Base-by-base conservation (phyloP, 805 yeast genomes). In the Suhomyces canberraensis region DNA sequence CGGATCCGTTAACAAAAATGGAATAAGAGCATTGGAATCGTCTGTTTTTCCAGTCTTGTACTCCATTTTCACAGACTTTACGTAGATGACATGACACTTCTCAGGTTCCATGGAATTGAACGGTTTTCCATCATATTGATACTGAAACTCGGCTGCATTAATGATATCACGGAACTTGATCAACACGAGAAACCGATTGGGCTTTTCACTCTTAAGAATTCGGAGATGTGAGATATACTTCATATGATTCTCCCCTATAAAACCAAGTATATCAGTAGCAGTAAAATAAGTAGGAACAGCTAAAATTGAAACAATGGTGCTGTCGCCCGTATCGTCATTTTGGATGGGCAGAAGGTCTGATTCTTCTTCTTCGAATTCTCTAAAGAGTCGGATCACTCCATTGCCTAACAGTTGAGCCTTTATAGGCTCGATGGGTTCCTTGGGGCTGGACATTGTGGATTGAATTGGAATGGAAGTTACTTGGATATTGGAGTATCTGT, bases 21-120 rank as follows among this genome's bases (percentile, higher is more conserved):
- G 95, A 20, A 84, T 72, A 16, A 65, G 31, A 3, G 56, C 31
- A 17, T 58, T 56, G 30, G 46, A 39, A 25, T 38, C 33, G 20
- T 53, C 58, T 37, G 82, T 67, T 3, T 69, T 57, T 13, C 84
- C 73, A 29, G 45, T 41, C 7, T 44, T 36, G 27, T 38, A 33
- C 22, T 53, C 59, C 38, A 82, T 67, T 3, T 70, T 57, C 11
- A 85, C 73, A 19, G 79, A 72, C 41, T 78, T 78, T n/a, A 89
- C 76, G 43, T 73, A 77, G 1, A 89, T 75, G 3, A 79, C 85
- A 54, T 82, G 89, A 50, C 96, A 89, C 11, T 76, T 69, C 51
- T 90, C 96, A 0, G 95, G 86, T 50, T 90, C 96, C 84, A 89
- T 81, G 6, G 91, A 78, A 48, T 82, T 88, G 65, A 90, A 89